Evolutionary conservation across 176 grass and related monocot species (phyloP), one percentile per base, ranked within the genome.

Genomic region (Avena insularis): DNA sequence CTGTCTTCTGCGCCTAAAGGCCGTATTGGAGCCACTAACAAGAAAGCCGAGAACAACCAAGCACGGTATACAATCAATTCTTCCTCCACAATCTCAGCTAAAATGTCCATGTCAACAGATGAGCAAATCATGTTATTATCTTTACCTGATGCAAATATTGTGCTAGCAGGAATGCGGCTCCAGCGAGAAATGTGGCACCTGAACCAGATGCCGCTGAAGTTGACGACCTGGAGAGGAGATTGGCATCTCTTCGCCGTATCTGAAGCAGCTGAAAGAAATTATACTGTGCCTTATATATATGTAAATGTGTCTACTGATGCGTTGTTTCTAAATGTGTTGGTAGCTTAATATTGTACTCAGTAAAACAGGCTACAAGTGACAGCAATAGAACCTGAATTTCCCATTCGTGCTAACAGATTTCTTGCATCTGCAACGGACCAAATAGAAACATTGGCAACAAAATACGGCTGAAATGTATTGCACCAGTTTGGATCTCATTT

Each of bases 1-100:
- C 86, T 99, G 69, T 96, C 94, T 70, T 99, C 94, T 7, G 97
- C 97, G 81, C 97, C 97, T 48, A 96, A 99, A 90, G 97, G 94
- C 17, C 91, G 87, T 56, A 90, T 96, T 40, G 92, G 84, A 65
- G 85, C 83, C 13, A 90, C 77, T 60, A 97, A 91, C 77, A 98
- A 51, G 73, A 98, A 78, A 79, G 82, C 75, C 4, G 90, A 96
- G 59, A 92, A 84, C 65, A 89, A 70, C 47, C 78, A 89, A 59
- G 71, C 90, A 75, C 92, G 97, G 97, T 99, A 96, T 82, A 68
- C 65, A 80, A 87, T 79, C 58, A 49, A 50, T 75, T 78, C 53
- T 63, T 71, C 33, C 36, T 21, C 58, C 9, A 69, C 72, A 15
- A 78, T 81, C 1, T 38, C 8, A 38, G 11, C 14, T 15, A 38